A percentile compares a stretch with the other conserved stretches of the same genome.
Evolutionary conservation across 306 rosid species (phyloP).

Genomic region (Ziziphus jujuba): DNA sequence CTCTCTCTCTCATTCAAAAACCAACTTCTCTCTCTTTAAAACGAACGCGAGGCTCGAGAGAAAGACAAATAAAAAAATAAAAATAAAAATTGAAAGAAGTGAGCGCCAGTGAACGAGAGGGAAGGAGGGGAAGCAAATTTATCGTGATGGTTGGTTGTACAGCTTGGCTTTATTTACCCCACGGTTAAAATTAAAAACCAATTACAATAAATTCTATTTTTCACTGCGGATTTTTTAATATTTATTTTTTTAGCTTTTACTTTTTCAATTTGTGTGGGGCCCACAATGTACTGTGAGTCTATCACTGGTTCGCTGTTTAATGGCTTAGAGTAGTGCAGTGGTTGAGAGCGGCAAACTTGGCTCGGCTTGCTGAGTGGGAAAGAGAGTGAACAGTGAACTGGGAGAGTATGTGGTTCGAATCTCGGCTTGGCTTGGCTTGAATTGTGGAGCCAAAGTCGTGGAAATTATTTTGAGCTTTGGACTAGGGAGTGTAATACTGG

Average conservation of each 20-base stretch:
- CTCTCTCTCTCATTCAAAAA: not conserved
- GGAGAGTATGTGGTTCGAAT: too few species aligned
- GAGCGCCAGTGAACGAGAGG: constrained; percentile 53
- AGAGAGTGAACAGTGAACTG: too few species aligned
- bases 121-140: constrained; percentile 22
- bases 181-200: constrained; percentile 10
- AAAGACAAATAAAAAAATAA: not conserved
- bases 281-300: too few species aligned
- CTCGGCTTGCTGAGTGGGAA: not conserved
- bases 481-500: not conserved
- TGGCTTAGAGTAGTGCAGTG: not conserved
- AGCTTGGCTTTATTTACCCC: constrained; percentile 13
- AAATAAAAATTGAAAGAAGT: constrained; percentile 51
- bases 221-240: too few species aligned
- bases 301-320: too few species aligned
- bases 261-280: too few species aligned
- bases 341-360: not conserved
- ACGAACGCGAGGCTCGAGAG: constrained; percentile 42
- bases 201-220: not conserved
- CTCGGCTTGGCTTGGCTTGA: not conserved
- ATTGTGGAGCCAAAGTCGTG: not conserved
- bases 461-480: not conserved
- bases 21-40: constrained; percentile 8
- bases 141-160: constrained; percentile 34
- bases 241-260: too few species aligned